These are phyloP conservation scores for Jatropha curcas DNA, from an alignment of 345 rosid species.

Conservation along the genomic window DNA sequence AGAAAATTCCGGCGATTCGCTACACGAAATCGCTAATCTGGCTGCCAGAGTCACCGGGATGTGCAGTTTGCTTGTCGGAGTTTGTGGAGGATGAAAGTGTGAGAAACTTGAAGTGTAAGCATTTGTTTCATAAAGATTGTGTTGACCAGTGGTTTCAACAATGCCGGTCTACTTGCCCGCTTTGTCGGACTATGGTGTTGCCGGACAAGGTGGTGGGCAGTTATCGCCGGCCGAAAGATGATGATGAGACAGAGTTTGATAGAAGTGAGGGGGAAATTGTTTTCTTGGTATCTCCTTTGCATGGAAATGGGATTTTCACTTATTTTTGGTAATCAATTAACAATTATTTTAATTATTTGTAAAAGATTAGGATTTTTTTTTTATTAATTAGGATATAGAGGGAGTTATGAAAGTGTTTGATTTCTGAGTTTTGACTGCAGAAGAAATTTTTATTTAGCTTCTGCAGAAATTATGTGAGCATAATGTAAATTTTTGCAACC, in stretches of 20 bases:
- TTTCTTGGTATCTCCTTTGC: slow-evolving; percentile 33
- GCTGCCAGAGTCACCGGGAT: slow-evolving; percentile 14
- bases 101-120: slow-evolving; percentile 43
- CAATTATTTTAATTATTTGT: not conserved
- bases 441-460: no score
- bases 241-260: slow-evolving; percentile 20
- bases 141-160: slow-evolving; percentile 50
- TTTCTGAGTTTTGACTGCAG: no score
- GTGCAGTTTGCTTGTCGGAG: slow-evolving; percentile 47
- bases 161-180: slow-evolving; percentile 41
- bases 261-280: slow-evolving; percentile 37
- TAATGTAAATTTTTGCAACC: no score
- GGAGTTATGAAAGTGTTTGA: no score
- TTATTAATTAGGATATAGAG: no score
- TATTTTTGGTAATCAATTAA: not conserved
- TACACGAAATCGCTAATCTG: slow-evolving; percentile 12
- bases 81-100: slow-evolving; percentile 44
- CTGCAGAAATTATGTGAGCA: no score
- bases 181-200: slow-evolving; percentile 42
- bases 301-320: slow-evolving; percentile 23
- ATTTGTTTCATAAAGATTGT: slow-evolving; percentile 52
- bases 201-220: slow-evolving; percentile 37
- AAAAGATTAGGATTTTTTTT: not conserved
- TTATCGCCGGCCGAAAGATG: slow-evolving; percentile 21
- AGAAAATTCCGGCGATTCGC: slow-evolving; percentile 29